A percentile compares a stretch with the other conserved stretches of the same genome.
Conservation (phyloP, 768 basidiomycete genomes). For the Austroboletus eburneus region DNA sequence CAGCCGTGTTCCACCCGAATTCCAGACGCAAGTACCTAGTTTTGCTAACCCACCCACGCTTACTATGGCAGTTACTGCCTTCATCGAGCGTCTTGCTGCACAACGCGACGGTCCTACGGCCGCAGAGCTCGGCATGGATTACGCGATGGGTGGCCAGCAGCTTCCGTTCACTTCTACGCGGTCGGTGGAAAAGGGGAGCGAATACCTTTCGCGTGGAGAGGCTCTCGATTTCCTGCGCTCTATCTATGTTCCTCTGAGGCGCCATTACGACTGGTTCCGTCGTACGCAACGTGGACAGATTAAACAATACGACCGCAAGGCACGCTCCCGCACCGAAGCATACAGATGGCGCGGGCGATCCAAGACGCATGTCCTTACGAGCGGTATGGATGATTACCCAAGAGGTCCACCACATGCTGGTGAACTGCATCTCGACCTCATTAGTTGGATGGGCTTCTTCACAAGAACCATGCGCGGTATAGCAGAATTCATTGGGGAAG, state of each 20-base stretch:
- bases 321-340: slow-evolving; percentile 83
- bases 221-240: slow-evolving; percentile 68
- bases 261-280: slow-evolving; percentile 96
- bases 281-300: slow-evolving; percentile 92
- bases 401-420: slow-evolving; percentile 85
- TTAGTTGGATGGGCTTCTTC: slow-evolving; percentile 97
- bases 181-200: slow-evolving; percentile 36
- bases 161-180: slow-evolving; percentile 37
- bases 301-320: slow-evolving; percentile 80
- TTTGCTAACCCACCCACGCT: slow-evolving; percentile 96
- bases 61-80: slow-evolving; percentile 88
- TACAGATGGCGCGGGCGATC: slow-evolving; percentile 95
- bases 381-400: slow-evolving; percentile 96
- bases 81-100: slow-evolving; percentile 68
- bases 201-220: slow-evolving; percentile 53
- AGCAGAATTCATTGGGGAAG: slow-evolving; percentile 79
- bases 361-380: slow-evolving; percentile 82
- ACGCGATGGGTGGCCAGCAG: slow-evolving; percentile 50
- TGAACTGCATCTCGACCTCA: slow-evolving; percentile 89
- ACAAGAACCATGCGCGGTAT: slow-evolving; percentile 90
- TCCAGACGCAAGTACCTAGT: slow-evolving; percentile 89
- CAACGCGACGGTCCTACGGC: slow-evolving; percentile 45
- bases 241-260: slow-evolving; percentile 79
- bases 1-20: slow-evolving; percentile 88
- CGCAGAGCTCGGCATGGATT: slow-evolving; percentile 64